phyloP scores from a whole-genome alignment of 495 filamentous ascomycete genomes.

The Aspergillus affinis region DNA sequence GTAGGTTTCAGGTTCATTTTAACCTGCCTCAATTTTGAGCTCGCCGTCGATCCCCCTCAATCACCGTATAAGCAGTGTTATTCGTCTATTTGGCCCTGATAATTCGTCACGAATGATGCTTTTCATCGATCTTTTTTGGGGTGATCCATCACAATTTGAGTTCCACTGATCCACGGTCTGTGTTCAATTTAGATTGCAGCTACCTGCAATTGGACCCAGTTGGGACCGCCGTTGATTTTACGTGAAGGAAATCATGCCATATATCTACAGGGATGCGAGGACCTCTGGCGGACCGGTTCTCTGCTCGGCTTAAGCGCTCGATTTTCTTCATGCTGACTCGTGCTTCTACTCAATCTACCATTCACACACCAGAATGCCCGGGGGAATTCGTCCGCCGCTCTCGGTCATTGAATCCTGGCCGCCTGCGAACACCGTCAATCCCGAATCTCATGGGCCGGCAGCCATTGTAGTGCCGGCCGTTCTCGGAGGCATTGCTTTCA shows the following conservation, averaged over 20 bases:
- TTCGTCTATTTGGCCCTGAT: not conserved
- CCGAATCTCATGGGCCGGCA: slow-evolving; percentile 8
- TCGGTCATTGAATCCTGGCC: slow-evolving; percentile 14
- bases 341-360: not conserved
- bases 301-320: not conserved
- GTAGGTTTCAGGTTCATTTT: not conserved
- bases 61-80: not conserved
- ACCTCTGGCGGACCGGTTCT: not conserved
- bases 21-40: not conserved
- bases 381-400: slow-evolving; percentile 11
- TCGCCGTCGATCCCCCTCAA: not conserved
- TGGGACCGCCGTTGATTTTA: not conserved
- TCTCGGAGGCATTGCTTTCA: slow-evolving; percentile 5
- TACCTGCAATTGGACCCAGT: not conserved
- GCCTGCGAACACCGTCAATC: slow-evolving; percentile 8
- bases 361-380: slow-evolving; percentile 6
- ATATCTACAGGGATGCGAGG: not conserved
- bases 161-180: not conserved
- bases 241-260: not conserved
- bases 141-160: not conserved
- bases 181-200: not conserved
- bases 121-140: not conserved
- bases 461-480: slow-evolving; percentile 4
- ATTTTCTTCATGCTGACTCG: not conserved
- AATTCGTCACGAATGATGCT: not conserved